Evolutionary conservation across 192 early-diverging fungal genomes (phyloP).

Genomic region (Obelidium mucronatum): DNA sequence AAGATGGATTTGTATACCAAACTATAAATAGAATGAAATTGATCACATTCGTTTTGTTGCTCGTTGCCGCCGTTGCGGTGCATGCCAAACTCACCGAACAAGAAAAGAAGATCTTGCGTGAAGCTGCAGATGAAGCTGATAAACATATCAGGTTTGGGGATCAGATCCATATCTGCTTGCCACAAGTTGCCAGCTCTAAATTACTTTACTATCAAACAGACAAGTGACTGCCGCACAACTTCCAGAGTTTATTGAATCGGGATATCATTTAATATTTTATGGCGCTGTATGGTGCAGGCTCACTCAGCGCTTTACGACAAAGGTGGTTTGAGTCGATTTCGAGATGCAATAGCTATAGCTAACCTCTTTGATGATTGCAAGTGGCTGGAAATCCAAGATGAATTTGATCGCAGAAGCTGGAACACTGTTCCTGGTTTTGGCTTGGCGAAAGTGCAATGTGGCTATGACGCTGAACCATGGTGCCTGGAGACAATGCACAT

Average conservation of each 20-base stretch:
- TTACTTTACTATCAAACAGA: not conserved
- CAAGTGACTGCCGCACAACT: not conserved
- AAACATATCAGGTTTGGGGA: slow-evolving; percentile 9
- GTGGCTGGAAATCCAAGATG: slow-evolving; percentile 24
- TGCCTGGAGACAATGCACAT: slow-evolving; percentile 1
- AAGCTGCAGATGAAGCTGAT: slow-evolving; percentile 27
- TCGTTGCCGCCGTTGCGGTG: not conserved
- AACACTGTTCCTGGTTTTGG: slow-evolving; percentile 14
- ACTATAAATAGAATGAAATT: not conserved
- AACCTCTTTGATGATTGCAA: too few species aligned
- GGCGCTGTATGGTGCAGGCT: slow-evolving; percentile 27
- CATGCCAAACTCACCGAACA: slow-evolving; percentile 8
- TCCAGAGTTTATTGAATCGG: not conserved
- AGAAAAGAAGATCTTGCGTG: slow-evolving; percentile 14
- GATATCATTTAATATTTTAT: slow-evolving; percentile 9
- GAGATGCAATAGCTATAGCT: not conserved
- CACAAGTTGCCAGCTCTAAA: not conserved
- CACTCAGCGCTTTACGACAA: slow-evolving; percentile 16
- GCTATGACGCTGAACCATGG: not conserved
- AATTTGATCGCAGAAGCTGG: slow-evolving; percentile 22
- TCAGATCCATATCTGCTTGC: not conserved
- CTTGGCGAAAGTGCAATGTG: slow-evolving; percentile 22
- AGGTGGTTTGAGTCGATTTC: not conserved
- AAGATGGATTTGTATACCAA: not conserved
- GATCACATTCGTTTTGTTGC: not conserved